Evolutionary conservation across 495 filamentous ascomycete species (phyloP).

Genomic region (Beverwykella pulmonaria): DNA sequence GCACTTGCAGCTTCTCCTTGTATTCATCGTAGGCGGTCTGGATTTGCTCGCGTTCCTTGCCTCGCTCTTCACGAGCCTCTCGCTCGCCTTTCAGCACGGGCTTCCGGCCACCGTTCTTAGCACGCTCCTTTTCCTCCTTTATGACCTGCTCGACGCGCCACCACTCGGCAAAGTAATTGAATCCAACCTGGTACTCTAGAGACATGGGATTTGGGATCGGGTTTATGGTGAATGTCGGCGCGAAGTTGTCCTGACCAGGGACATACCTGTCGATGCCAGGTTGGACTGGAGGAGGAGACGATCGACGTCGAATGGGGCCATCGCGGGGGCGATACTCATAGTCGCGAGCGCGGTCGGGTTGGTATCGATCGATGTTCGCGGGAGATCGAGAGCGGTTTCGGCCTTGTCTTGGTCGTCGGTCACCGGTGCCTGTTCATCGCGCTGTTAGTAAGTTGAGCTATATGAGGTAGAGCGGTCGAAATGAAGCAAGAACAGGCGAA

Average conservation of each 20-base stretch:
- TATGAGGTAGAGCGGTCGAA: not conserved
- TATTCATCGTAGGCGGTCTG: slow-evolving; percentile 91
- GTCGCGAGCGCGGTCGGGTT: slow-evolving; percentile 60
- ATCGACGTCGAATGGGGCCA: slow-evolving; percentile 54
- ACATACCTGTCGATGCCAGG: slow-evolving; percentile 94
- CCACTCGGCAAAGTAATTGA: slow-evolving; percentile 97
- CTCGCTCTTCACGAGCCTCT: slow-evolving; percentile 81
- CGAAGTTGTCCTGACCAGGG: slow-evolving; percentile 72
- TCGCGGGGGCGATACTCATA: slow-evolving; percentile 67
- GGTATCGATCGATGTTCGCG: slow-evolving; percentile 50
- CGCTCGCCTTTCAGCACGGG: slow-evolving; percentile 74
- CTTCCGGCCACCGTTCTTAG: slow-evolving; percentile 71
- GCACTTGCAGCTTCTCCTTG: slow-evolving; percentile 89
- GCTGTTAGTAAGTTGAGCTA: not conserved
- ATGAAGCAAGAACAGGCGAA: not conserved
- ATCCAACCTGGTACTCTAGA: slow-evolving; percentile 90
- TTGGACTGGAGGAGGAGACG: slow-evolving; percentile 61
- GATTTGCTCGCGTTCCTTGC: slow-evolving; percentile 85
- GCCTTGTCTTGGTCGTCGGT: slow-evolving; percentile 54
- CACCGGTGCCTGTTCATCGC: slow-evolving; percentile 31
- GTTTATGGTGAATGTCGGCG: slow-evolving; percentile 65
- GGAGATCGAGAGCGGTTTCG: slow-evolving; percentile 58
- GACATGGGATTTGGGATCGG: slow-evolving; percentile 79
- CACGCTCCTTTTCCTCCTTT: slow-evolving; percentile 83
- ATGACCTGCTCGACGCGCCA: slow-evolving; percentile 84